These are phyloP conservation scores for Tolypocladium ovalisporum DNA, from an alignment of 2,329 filamentous ascomycete genomes.

Conservation along the genomic window DNA sequence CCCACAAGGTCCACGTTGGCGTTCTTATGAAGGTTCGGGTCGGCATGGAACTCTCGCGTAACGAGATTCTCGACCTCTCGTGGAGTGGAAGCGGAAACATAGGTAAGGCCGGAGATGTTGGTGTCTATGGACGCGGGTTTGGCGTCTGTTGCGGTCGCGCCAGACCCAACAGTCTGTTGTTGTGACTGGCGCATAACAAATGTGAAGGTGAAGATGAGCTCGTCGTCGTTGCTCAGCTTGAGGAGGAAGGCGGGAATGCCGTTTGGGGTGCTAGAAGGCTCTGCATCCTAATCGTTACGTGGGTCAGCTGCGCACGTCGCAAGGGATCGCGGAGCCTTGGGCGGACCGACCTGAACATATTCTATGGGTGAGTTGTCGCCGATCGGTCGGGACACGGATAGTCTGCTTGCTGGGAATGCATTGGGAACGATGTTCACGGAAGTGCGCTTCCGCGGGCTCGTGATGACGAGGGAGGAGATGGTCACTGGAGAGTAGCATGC, in stretches of 20 bases:
- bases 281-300: constrained; percentile 59
- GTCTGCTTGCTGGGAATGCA: constrained; percentile 72
- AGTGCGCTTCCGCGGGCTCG: constrained; percentile 66
- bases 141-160: constrained; percentile 37
- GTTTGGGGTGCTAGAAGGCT: constrained; percentile 35
- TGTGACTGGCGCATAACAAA: constrained; percentile 60
- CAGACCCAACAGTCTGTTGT: constrained; percentile 20
- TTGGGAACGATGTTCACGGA: constrained; percentile 75
- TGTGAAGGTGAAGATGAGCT: constrained; percentile 85
- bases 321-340: background rate
- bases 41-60: constrained; percentile 90
- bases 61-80: constrained; percentile 89
- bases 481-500: constrained; percentile 50
- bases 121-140: constrained; percentile 50
- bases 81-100: constrained; percentile 75
- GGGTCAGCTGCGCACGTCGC: constrained; percentile 4
- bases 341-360: constrained; percentile 69
- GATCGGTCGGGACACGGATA: constrained; percentile 58
- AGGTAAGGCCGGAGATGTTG: constrained; percentile 78
- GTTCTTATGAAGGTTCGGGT: constrained; percentile 96
- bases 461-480: constrained; percentile 72
- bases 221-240: constrained; percentile 81
- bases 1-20: constrained; percentile 92
- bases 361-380: constrained; percentile 72
- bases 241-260: constrained; percentile 65